Base-by-base conservation (phyloP, 2,329 filamentous ascomycete genomes). In the Trichoderma polysporum region DNA sequence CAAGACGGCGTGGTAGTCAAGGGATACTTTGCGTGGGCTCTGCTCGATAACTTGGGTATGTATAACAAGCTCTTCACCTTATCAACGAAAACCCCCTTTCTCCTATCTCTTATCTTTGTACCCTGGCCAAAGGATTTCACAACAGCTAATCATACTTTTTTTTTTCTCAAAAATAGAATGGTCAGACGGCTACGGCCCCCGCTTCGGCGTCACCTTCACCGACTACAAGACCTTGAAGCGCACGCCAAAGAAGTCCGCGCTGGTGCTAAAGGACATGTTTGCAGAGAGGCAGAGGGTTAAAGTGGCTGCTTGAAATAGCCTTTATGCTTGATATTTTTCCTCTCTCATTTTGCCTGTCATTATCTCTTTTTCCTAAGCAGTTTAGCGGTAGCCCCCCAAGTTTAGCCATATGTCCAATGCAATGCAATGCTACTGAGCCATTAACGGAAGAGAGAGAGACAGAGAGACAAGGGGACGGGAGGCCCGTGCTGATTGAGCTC, bases 131-230 rank as follows among this genome's bases (percentile, higher is more conserved):
- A 10, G 9, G 1, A 19, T 45, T 19, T 10, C 5, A 45, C 37
- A 2, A 9, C n/a, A 45, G 5, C 49, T 41, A 57, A 56, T 29
- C 29, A 22, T 25, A 13, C 50, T 25, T 47, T 3, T 35, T 33
- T 4, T 25, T 41, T 35, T 33, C 4, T 25, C 31, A 22, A 37
- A 54, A 41, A 49, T 39, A 73, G 73, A 74, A 66, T 76, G 79
- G 79, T 79, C 77, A 9, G 77, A 76, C 39, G 79, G 79, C 4
- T 81, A 76, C 53, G 76, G 75, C 1, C 76, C 77, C 22, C 72
- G 78, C 2, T 80, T 80, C 59, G 78, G 79, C 4, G 75, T 79
- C 8, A 77, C 76, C 0, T 79, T 75, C 67, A 75, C 78, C 2
- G 75, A 80, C 65, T 79, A 76, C 54, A 71, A 76, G 7, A 80